These are phyloP conservation scores for Cystobasidium sp. DNA, from an alignment of 1,284 basidiomycete genomes.

Conservation along the genomic window DNA sequence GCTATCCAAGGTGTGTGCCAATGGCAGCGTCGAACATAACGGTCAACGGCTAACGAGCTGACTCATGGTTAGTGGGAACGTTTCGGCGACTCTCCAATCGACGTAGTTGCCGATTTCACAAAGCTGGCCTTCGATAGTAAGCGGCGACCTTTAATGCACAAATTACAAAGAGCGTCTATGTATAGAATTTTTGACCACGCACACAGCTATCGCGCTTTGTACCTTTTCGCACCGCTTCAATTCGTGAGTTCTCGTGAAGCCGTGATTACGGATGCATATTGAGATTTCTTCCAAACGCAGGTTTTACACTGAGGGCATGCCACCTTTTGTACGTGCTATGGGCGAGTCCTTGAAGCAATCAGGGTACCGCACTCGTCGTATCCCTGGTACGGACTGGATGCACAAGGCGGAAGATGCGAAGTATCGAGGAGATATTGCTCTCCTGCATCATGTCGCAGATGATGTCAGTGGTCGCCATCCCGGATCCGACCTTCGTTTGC, in stretches of 20 bases:
- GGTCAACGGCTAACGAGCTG: background rate
- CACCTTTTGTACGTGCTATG: slow-evolving; percentile 3
- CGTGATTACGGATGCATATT: background rate
- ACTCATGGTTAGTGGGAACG: slow-evolving; percentile 4
- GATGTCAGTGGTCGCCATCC: background rate
- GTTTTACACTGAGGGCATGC: background rate
- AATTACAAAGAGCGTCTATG: background rate
- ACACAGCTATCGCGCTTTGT: background rate
- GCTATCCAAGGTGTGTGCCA: background rate
- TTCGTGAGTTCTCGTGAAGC: background rate
- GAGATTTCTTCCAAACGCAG: background rate
- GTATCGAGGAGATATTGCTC: background rate
- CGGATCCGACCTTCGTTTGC: background rate
- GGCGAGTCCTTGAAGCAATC: slow-evolving; percentile 1
- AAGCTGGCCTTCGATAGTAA: slow-evolving; percentile 9
- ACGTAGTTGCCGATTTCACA: slow-evolving; percentile 6
- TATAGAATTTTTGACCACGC: background rate
- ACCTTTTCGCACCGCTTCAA: slow-evolving; percentile 11
- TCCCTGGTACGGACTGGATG: slow-evolving; percentile 3
- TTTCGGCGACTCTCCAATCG: background rate
- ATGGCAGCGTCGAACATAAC: background rate
- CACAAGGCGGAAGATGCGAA: background rate
- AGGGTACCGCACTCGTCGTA: background rate
- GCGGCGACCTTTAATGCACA: background rate
- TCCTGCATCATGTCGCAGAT: background rate